Conservation (phyloP, 116 monocot genomes). For the Iris pallida region DNA sequence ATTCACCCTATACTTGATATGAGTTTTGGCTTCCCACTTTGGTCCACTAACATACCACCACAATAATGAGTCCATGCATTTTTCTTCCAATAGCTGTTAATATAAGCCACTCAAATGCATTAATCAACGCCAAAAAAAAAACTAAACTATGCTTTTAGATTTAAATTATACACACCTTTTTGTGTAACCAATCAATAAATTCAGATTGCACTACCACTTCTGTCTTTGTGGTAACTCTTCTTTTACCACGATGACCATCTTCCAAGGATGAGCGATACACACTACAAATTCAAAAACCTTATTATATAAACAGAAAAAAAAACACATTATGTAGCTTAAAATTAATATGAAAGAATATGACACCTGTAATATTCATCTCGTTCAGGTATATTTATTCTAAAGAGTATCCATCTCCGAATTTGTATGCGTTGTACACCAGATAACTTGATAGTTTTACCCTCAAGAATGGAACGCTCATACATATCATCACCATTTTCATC, state of each 20-base stretch:
- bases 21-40: background rate
- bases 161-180: background rate
- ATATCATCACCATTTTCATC: background rate
- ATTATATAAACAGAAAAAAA: too few species aligned
- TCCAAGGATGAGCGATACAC: too few species aligned
- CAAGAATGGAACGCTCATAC: background rate
- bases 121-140: background rate
- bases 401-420: background rate
- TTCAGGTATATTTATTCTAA: background rate
- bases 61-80: background rate
- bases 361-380: background rate
- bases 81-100: background rate
- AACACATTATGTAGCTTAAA: too few species aligned
- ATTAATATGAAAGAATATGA: too few species aligned
- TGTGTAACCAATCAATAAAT: too few species aligned
- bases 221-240: too few species aligned
- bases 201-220: too few species aligned
- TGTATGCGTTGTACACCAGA: background rate
- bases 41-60: background rate
- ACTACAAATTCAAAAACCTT: too few species aligned
- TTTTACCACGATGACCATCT: too few species aligned
- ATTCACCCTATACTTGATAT: constrained; percentile 2
- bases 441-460: constrained; percentile 2
- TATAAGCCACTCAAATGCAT: background rate
- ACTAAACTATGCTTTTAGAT: background rate